Evolutionary conservation across 2,329 filamentous ascomycete species (phyloP).

Genomic region (Mollisia scopiformis): DNA sequence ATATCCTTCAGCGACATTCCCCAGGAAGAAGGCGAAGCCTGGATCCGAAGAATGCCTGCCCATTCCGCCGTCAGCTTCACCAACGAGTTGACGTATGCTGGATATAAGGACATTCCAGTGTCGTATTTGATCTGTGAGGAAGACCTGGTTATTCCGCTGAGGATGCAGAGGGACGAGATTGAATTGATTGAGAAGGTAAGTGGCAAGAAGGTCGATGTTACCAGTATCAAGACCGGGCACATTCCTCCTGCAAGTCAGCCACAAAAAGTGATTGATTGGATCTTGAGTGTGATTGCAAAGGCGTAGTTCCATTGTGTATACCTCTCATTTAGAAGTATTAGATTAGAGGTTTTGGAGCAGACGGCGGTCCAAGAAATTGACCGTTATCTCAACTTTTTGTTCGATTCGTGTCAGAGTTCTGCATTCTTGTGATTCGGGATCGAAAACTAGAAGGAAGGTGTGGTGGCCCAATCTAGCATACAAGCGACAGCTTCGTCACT

Average conservation of each 20-base stretch:
- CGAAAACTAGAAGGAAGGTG: neutral
- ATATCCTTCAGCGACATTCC: slow-evolving; percentile 35
- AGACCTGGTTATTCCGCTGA: slow-evolving; percentile 38
- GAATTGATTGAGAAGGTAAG: slow-evolving; percentile 40
- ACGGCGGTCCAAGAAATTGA: too few species aligned
- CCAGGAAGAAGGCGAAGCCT: slow-evolving; percentile 27
- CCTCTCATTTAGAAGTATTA: too few species aligned
- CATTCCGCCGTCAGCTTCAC: slow-evolving; percentile 42
- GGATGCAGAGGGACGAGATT: slow-evolving; percentile 38
- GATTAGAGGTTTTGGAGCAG: too few species aligned
- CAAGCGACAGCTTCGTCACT: neutral
- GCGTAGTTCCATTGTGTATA: neutral
- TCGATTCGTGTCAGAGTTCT: too few species aligned
- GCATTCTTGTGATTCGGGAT: too few species aligned
- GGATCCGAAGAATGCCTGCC: slow-evolving; percentile 24
- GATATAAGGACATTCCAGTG: slow-evolving; percentile 43
- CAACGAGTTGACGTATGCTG: slow-evolving; percentile 40
- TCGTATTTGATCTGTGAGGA: slow-evolving; percentile 44
- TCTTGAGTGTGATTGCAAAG: slow-evolving; percentile 21
- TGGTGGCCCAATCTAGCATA: neutral
- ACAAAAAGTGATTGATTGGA: slow-evolving; percentile 34
- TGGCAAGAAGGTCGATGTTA: slow-evolving; percentile 43
- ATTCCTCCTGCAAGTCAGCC: slow-evolving; percentile 33
- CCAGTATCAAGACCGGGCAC: slow-evolving; percentile 40
- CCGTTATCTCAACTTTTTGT: too few species aligned